Base-by-base conservation (phyloP, 2,329 filamentous ascomycete species). In the Aspergillus pseudoviridinutans region DNA sequence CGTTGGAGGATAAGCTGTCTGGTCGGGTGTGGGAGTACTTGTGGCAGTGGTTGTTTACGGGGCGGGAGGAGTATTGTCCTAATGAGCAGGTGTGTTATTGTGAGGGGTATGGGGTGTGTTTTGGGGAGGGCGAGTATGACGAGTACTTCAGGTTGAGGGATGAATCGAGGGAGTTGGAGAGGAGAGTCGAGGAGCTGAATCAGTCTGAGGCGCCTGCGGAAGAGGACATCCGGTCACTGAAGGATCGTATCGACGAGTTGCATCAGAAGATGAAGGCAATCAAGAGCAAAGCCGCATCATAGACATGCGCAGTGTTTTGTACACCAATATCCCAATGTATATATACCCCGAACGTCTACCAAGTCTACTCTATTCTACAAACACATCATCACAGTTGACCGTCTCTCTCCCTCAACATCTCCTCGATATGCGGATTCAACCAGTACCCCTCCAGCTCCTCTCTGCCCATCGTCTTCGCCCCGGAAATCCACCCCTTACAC, bases 371-470 rank as follows among this genome's bases (percentile, higher is more conserved):
- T 17, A 38, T 38, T 38, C 14, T 38, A 38, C 5, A 17, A 38
- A 7, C 5, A 38, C 32, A 38, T n/a, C 20, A 14, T 50, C 49
- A 50, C n/a, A n/a, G 2, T 41, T 25, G 20, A 12, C 24, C 47
- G 3, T 54, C 56, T 35, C 58, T 58, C 61, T 69, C 66, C 20
- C 60, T 59, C 54, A 71, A 38, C 59, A 74, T 44, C 54, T 64
- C 63, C 51, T 59, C 62, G 59, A 80, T 79, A 61, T 79, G 76
- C 41, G 64, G 67, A 60, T 79, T 80, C 46, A 79, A 63, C 74
- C 76, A 78, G 61, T 75, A 77, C 25, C 67, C 63, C 20, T 65
- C 56, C 66, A 78, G 56, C 32, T 70, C 62, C 24, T 70, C 64
- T 4, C 59, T 57, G 3, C 63, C 53, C 68, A 80, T 70, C 10